Conservation (phyloP, 129 eudicot species). For the Flaveria robusta region DNA sequence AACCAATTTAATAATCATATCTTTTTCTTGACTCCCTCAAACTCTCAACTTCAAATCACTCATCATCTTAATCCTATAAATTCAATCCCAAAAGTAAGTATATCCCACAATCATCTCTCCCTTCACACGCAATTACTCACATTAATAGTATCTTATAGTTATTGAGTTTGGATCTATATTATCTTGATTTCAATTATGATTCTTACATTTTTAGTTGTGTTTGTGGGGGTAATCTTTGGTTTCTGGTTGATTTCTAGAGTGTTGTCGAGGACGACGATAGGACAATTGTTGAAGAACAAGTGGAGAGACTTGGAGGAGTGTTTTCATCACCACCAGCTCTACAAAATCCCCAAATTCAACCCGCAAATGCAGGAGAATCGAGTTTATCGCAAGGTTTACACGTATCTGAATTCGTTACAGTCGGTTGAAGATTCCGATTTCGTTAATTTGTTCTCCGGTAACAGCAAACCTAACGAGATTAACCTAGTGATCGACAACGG, state of each 20-base stretch:
- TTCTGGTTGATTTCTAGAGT: slow-evolving; percentile 41
- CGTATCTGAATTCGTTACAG: slow-evolving; percentile 69
- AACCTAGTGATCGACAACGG: slow-evolving; percentile 54
- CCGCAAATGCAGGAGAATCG: slow-evolving; percentile 81
- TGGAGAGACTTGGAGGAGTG: slow-evolving; percentile 52
- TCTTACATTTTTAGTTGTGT: slow-evolving; percentile 24
- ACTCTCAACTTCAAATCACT: neutral
- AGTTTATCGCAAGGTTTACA: slow-evolving; percentile 54
- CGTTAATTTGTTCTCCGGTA: slow-evolving; percentile 64
- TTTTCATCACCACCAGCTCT: slow-evolving; percentile 65
- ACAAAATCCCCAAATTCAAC: slow-evolving; percentile 87
- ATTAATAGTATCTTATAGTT: too few relatives aligned
- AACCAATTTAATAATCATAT: slow-evolving; percentile 6
- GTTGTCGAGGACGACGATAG: slow-evolving; percentile 38
- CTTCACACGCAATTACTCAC: neutral
- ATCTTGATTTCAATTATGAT: slow-evolving; percentile 29
- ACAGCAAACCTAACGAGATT: slow-evolving; percentile 59
- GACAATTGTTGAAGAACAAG: slow-evolving; percentile 42
- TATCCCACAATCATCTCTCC: slow-evolving; percentile 4
- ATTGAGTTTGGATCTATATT: neutral
- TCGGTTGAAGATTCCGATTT: slow-evolving; percentile 70
- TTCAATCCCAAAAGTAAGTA: slow-evolving; percentile 28
- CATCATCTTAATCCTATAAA: slow-evolving; percentile 20
- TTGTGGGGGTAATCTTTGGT: slow-evolving; percentile 18
- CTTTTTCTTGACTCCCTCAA: slow-evolving; percentile 4